Conservation (phyloP, 805 yeast species). For the Lipomyces lipofer region DNA sequence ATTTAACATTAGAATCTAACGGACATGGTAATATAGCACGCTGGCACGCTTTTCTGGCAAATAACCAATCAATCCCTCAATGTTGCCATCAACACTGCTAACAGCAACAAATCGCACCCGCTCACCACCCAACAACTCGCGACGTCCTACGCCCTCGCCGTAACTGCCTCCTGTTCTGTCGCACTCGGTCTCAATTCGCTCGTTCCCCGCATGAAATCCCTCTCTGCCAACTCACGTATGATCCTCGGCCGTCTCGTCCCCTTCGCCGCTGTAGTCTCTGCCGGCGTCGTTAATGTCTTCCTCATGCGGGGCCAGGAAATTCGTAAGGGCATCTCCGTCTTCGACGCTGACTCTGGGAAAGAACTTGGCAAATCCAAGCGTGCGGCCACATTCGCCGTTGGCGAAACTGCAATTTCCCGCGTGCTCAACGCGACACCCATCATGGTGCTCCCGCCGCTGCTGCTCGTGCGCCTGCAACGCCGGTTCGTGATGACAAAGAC, state of each 20-base stretch:
- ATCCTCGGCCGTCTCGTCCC: conserved; percentile 88
- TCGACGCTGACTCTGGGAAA: conserved; percentile 41
- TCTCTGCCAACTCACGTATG: conserved; percentile 69
- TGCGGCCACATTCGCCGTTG: conserved; percentile 92
- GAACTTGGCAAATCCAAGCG: conserved; percentile 66
- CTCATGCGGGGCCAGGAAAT: conserved; percentile 96
- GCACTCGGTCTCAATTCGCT: conserved; percentile 89
- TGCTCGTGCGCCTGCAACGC: conserved; percentile 74
- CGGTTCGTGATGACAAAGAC: conserved; percentile 67
- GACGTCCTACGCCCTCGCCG: conserved; percentile 83
- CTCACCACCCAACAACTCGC: conserved; percentile 74
- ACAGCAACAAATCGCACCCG: conserved; percentile 94
- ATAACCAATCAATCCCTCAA: conserved; percentile 94
- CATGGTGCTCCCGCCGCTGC: conserved; percentile 93
- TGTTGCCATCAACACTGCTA: conserved; percentile 95
- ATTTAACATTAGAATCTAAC: not conserved
- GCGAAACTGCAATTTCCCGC: conserved; percentile 93
- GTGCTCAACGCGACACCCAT: conserved; percentile 96
- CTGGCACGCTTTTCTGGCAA: conserved; percentile 96
- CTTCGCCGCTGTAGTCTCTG: conserved; percentile 97
- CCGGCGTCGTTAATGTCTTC: conserved; percentile 94
- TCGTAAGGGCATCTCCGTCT: conserved; percentile 51
- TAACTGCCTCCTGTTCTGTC: conserved; percentile 90
- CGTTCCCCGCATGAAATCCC: conserved; percentile 76
- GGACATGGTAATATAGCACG: conserved; percentile 42